A percentile compares a stretch with the other conserved stretches of the same genome.
These are phyloP conservation scores for Calonectria leucothoes DNA, from an alignment of 2,329 filamentous ascomycete species.

Conservation along the genomic window DNA sequence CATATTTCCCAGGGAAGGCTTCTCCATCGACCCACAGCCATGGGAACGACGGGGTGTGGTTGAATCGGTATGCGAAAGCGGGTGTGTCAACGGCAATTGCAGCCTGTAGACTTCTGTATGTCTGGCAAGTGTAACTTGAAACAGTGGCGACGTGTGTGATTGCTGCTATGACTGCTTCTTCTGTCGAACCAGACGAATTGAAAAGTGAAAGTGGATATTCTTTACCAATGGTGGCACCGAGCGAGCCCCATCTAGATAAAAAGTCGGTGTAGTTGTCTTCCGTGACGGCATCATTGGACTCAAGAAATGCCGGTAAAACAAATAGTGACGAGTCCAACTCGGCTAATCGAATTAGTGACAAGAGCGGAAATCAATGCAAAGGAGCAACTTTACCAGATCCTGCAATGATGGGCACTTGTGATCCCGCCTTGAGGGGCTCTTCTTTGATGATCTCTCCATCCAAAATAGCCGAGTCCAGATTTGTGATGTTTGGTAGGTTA, in stretches of 20 bases:
- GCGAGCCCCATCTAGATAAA: conserved; percentile 21
- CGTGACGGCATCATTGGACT: neutral
- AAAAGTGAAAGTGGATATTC: conserved; percentile 30
- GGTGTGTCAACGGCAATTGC: conserved; percentile 13
- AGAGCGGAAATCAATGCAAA: too few relatives aligned
- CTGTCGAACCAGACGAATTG: conserved; percentile 18
- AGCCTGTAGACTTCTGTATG: conserved; percentile 24
- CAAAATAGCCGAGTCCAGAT: conserved; percentile 9
- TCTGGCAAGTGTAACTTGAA: conserved; percentile 22
- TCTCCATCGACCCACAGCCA: conserved; percentile 24
- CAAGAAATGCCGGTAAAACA: conserved; percentile 17
- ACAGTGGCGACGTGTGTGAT: conserved; percentile 25
- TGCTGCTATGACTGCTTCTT: conserved; percentile 19
- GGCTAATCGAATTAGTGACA: conserved; percentile 10
- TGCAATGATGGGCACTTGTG: conserved; percentile 25
- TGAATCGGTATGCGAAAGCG: conserved; percentile 30
- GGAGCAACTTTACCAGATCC: conserved; percentile 11
- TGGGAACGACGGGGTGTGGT: conserved; percentile 25
- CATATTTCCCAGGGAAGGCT: conserved; percentile 12
- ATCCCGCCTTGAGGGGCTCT: conserved; percentile 22
- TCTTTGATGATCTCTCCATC: conserved; percentile 23
- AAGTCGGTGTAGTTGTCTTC: conserved; percentile 28
- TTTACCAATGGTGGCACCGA: conserved; percentile 10
- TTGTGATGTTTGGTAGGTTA: conserved; percentile 25
- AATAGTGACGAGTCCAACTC: conserved; percentile 23